Evolutionary conservation across 768 basidiomycete species (phyloP), one percentile per base, ranked within the genome.

Genomic region (Erythrobasidium yunnanense): DNA sequence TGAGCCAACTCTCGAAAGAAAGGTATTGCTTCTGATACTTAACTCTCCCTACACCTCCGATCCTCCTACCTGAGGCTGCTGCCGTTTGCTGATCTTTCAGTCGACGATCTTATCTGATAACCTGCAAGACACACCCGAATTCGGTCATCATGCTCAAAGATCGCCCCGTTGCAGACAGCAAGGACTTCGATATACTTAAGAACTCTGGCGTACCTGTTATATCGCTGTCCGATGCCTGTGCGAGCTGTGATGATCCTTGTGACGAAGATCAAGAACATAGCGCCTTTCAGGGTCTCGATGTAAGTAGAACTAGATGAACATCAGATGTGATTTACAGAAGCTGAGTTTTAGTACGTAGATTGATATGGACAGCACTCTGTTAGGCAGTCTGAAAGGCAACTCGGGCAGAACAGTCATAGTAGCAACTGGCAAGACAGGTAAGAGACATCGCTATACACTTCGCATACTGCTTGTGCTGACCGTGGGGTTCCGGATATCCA

Each of bases 381-480:
- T 63, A 5, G 60, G 60, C 4, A 50, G 47, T 15, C 25, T 63
- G 7, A 63, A 63, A 30, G 23, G 13, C 49, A 63, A 63, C 25
- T 58, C 56, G 27, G 60, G 60, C 6, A 46, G 60, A 15, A 63
- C 60, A 2, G 47, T 63, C 6, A 32, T 63, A n/a, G 60, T 63
- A 7, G 60, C 60, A 5, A 63, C 60, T 11, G 20, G 22, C 6
- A 63, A 63, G 60, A 50, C 32, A 27, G 60, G 60, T 63, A 51
- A 29, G 60, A 23, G 2, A 2, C 35, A n/a, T 46, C 33, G 23
- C 29, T 33, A 15, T 6, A 6, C 29, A 15, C 20, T 25, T 27
- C 18, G 17, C 20, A 13, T 29, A 38, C 56, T n/a, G 11, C 6
- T 42, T 32, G 30, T 33, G 56, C 18, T 58, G 33, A 45, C 17